Evolutionary conservation across 2,329 filamentous ascomycete genomes (phyloP).

Genomic region (Apiospora marii): DNA sequence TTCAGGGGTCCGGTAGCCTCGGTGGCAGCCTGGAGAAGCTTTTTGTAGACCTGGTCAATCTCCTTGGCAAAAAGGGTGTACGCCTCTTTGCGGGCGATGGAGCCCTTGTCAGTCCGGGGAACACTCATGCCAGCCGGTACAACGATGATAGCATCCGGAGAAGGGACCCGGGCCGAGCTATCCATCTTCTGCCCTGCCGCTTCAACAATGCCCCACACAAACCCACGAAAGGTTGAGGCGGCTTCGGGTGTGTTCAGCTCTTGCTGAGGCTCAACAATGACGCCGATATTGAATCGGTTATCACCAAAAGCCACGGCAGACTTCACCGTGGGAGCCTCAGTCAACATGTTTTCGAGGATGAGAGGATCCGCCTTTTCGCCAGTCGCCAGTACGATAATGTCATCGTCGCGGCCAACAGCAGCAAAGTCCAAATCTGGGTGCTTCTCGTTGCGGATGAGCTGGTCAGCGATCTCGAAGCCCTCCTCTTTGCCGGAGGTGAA

Average conservation of each 20-base stretch:
- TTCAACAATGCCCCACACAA: conserved; percentile 26
- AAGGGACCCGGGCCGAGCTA: conserved; percentile 32
- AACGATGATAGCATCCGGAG: conserved; percentile 33
- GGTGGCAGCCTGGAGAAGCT: conserved; percentile 24
- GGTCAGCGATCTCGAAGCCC: neutral
- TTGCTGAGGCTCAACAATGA: conserved; percentile 34
- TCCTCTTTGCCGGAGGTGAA: neutral
- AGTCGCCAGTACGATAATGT: conserved; percentile 37
- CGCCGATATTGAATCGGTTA: conserved; percentile 34
- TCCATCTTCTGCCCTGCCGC: conserved; percentile 33
- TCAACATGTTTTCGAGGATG: conserved; percentile 34
- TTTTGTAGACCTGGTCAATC: conserved; percentile 11
- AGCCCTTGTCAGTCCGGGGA: conserved; percentile 38
- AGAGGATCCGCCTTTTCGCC: conserved; percentile 37
- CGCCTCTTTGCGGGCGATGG: conserved; percentile 35
- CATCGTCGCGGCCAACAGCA: conserved; percentile 22
- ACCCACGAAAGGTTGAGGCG: neutral
- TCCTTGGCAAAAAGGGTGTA: conserved; percentile 32
- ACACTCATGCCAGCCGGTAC: conserved; percentile 27
- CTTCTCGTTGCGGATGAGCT: neutral
- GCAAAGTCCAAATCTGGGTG: neutral
- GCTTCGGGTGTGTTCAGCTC: neutral
- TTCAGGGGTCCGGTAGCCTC: conserved; percentile 29
- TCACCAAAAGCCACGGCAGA: conserved; percentile 34
- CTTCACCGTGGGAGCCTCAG: conserved; percentile 30